phyloP scores from a whole-genome alignment of 164 flowering plant species.

The Kingdonia uniflora region DNA sequence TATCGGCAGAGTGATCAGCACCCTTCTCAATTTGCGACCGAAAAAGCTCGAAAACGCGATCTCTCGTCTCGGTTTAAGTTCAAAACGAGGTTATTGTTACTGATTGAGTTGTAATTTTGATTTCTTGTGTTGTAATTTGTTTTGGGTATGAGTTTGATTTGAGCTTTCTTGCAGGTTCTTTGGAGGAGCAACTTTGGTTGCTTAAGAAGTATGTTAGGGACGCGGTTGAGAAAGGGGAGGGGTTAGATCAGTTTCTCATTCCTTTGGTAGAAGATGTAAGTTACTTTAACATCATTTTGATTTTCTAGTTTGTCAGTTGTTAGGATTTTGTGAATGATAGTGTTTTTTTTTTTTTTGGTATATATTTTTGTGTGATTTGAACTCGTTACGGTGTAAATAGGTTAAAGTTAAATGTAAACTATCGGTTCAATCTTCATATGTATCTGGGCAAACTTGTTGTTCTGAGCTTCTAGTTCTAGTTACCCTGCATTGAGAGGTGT shows the following conservation, averaged over 20 bases:
- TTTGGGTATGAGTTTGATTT: background rate
- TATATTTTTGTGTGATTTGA: no score
- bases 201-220: slow-evolving; percentile 41
- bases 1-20: slow-evolving; percentile 41
- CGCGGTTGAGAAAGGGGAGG: slow-evolving; percentile 30
- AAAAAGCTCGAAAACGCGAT: slow-evolving; percentile 46
- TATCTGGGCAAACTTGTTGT: no score
- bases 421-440: no score
- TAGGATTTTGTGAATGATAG: background rate
- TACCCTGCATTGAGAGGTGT: no score
- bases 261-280: slow-evolving; percentile 57
- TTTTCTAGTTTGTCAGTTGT: background rate
- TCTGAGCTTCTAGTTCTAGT: no score
- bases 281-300: background rate
- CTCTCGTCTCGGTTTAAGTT: slow-evolving; percentile 30
- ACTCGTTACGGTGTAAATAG: no score
- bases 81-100: slow-evolving; percentile 6
- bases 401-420: no score
- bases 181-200: slow-evolving; percentile 57
- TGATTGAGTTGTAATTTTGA: background rate
- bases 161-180: slow-evolving; percentile 2
- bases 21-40: slow-evolving; percentile 45
- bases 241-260: slow-evolving; percentile 44
- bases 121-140: background rate
- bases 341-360: background rate